Conservation (phyloP, 352 stramenopile species). For the Globisporangium viniferum region DNA sequence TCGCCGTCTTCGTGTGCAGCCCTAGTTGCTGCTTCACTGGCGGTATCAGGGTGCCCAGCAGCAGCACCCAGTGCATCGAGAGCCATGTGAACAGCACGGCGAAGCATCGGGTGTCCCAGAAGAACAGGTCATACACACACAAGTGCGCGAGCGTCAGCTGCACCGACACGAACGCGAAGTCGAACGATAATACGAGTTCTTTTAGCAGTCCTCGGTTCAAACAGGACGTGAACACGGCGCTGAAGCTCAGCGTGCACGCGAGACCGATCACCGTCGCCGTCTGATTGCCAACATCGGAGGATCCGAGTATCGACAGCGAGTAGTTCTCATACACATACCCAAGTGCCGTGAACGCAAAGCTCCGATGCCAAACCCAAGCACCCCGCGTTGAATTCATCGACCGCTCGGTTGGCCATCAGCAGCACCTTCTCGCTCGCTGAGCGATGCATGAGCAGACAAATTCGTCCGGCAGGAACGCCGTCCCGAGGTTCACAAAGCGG, state of each 20-base stretch:
- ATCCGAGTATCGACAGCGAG: neutral
- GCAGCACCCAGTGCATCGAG: conserved; percentile 21
- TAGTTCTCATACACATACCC: too few relatives aligned
- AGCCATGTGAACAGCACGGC: conserved; percentile 12
- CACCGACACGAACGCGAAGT: conserved; percentile 26
- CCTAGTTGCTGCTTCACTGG: conserved; percentile 7
- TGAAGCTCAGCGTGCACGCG: neutral
- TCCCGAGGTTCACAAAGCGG: neutral
- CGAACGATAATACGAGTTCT: conserved; percentile 18
- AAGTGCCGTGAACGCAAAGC: too few relatives aligned
- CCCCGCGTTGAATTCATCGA: too few relatives aligned
- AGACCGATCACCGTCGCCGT: neutral
- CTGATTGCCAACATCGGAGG: neutral
- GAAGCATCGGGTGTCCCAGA: conserved; percentile 16
- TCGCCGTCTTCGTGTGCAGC: neutral
- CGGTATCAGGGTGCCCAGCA: conserved; percentile 21
- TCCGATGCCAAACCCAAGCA: too few relatives aligned
- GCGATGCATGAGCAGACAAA: too few relatives aligned
- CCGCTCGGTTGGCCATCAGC: too few relatives aligned
- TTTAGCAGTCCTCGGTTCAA: neutral
- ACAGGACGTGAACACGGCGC: neutral
- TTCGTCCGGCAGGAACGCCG: neutral
- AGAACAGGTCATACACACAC: conserved; percentile 20
- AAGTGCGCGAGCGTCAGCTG: conserved; percentile 20
- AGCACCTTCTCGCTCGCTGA: too few relatives aligned